Evolutionary conservation across 1,139 yeast species (phyloP).

Genomic region (Sugiyamaella pinicola): DNA sequence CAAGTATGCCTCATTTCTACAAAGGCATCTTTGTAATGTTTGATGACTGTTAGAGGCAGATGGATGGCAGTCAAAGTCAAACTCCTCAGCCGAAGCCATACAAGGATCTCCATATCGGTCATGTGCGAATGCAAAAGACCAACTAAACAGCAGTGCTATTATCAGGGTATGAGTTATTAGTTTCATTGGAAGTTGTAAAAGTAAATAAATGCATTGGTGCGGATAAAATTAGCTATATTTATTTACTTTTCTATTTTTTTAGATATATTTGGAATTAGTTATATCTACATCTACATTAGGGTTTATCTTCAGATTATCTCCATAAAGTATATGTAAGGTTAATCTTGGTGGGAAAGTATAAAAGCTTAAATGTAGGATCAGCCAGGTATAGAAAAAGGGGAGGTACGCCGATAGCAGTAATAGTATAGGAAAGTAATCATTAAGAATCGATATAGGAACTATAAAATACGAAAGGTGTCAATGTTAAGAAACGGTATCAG

Average conservation of each 20-base stretch:
- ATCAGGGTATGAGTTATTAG: not conserved
- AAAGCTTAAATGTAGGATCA: not conserved
- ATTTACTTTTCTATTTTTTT: not conserved
- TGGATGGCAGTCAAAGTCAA: constrained; percentile 17
- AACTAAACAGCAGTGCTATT: not conserved
- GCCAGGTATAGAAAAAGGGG: not conserved
- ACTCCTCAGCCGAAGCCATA: constrained; percentile 19
- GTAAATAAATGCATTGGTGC: not conserved
- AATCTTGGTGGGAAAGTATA: not conserved
- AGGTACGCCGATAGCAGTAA: not conserved
- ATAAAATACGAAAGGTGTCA: not conserved
- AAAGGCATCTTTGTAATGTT: constrained; percentile 16
- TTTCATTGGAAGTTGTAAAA: constrained; percentile 3
- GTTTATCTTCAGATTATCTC: constrained; percentile 2
- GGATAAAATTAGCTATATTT: not conserved
- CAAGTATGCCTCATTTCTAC: constrained; percentile 19
- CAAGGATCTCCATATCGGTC: constrained; percentile 26
- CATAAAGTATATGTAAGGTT: constrained; percentile 6
- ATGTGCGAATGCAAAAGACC: constrained; percentile 4
- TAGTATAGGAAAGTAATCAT: not conserved
- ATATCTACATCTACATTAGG: constrained; percentile 7
- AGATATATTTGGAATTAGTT: not conserved
- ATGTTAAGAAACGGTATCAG: not conserved
- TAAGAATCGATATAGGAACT: no score
- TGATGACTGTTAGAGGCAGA: constrained; percentile 2